A percentile compares a stretch with the other conserved stretches of the same genome.
These are phyloP conservation scores for Zalaria sp. DNA, from an alignment of 2,329 filamentous ascomycete genomes.

Conservation along the genomic window DNA sequence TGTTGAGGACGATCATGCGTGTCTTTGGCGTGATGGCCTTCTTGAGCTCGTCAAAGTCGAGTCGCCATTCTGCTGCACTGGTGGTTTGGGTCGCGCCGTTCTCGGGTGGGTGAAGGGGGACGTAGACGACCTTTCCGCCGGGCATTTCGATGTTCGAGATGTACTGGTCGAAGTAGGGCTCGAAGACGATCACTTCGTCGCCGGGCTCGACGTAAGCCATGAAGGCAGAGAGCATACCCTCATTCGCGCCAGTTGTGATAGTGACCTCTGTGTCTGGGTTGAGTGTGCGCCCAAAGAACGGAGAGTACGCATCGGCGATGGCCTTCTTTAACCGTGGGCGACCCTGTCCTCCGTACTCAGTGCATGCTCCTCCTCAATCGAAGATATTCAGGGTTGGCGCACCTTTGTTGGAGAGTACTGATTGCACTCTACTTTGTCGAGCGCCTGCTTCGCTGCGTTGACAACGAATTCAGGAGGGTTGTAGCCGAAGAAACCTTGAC, in stretches of 20 bases:
- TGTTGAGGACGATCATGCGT: conserved; percentile 91
- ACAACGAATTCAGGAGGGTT: conserved; percentile 87
- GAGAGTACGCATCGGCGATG: conserved; percentile 81
- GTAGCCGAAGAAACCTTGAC: conserved; percentile 74
- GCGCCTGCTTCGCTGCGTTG: conserved; percentile 76
- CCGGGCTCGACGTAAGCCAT: conserved; percentile 94
- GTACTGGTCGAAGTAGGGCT: conserved; percentile 99
- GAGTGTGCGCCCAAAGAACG: conserved; percentile 67
- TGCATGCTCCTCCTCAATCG: neutral
- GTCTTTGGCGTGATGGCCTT: conserved; percentile 70
- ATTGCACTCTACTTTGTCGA: conserved; percentile 90
- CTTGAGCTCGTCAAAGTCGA: conserved; percentile 74
- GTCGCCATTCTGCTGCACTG: conserved; percentile 74
- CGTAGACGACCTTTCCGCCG: conserved; percentile 86
- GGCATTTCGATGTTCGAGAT: conserved; percentile 99
- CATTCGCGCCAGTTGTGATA: conserved; percentile 84
- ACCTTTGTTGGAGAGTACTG: conserved; percentile 92
- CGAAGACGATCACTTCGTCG: conserved; percentile 95
- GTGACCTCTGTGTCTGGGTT: conserved; percentile 87
- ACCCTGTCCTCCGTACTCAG: conserved; percentile 35
- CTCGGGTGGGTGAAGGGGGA: conserved; percentile 79
- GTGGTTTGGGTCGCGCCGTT: conserved; percentile 68
- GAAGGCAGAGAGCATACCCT: conserved; percentile 91
- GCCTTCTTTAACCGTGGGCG: conserved; percentile 85
- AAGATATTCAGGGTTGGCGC: conserved; percentile 5